Base-by-base conservation (phyloP, 805 yeast genomes). In the Nakazawaea ernobii region DNA sequence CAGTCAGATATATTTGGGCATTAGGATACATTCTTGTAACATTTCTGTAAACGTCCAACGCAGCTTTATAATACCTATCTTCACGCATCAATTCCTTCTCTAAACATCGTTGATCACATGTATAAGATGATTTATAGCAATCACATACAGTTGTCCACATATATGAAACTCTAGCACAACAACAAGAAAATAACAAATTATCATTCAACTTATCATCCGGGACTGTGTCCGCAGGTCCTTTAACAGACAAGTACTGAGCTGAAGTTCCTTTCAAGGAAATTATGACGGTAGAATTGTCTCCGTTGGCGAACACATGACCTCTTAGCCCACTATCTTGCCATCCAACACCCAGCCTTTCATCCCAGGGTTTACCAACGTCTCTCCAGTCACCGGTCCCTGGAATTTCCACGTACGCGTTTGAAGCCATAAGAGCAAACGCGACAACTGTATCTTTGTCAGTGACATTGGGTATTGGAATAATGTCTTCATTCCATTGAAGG, bases 111-210 rank as follows among this genome's bases (percentile, higher is more conserved):
- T 89, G 94, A 63, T 90, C 84, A 66, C 99, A 94, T 0, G 92
- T 86, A 63, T 87, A 88, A 0, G 95, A 77, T 45, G 77, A 79
- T 52, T 81, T 78, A 59, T 84, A 92, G 61, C 99, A 94, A 63
- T 90, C 97, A 66, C 99, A 94, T 1, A 90, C 98, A 0, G 97
- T 86, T 7, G 84, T 80, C 99, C 98, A 94, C 65, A 88, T 66
- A 54, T 89, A 90, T 35, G 94, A 79, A 1, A 92, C 84, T 35
- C 97, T 74, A 0, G 96, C 98, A 67, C 99, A 94, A 63, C 99
- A 94, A 63, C 99, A 94, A 9, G 95, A 86, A 61, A 94, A 94
- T 32, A 94, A 66, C 49, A 92, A 60, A 59, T 94, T 94, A 62
- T 94, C 98, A 61, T 92, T 94, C 28, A 74, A 64, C 62, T 87